phyloP scores from a whole-genome alignment of 805 yeast genomes.

The Metschnikowia gelsemii region DNA sequence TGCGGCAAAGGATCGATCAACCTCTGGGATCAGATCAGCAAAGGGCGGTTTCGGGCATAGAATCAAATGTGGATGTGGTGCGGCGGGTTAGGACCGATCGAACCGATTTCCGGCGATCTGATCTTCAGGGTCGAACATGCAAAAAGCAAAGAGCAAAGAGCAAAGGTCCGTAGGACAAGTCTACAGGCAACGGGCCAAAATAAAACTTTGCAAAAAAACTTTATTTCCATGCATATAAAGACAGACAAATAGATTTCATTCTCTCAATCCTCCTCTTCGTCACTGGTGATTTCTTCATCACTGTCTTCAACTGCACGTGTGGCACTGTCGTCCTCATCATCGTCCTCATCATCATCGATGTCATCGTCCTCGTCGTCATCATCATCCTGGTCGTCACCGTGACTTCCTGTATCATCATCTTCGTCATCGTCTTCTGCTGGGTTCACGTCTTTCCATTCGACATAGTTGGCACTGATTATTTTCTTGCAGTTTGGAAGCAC shows the following conservation, averaged over 20 bases:
- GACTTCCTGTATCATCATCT: constrained; percentile 33
- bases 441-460: constrained; percentile 69
- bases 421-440: constrained; percentile 61
- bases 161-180: constrained; percentile 9
- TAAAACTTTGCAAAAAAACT: constrained; percentile 11
- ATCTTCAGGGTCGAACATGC: constrained; percentile 17
- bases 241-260: constrained; percentile 22
- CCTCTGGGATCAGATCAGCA: constrained; percentile 10
- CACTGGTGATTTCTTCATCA: constrained; percentile 19
- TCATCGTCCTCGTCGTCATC: constrained; percentile 17
- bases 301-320: constrained; percentile 20
- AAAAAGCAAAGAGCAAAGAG: too few species aligned
- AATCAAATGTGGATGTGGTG: constrained; percentile 3
- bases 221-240: constrained; percentile 16
- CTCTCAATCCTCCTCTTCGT: constrained; percentile 18
- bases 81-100: constrained; percentile 17
- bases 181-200: constrained; percentile 18
- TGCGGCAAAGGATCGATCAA: constrained; percentile 9
- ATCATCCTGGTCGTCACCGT: constrained; percentile 26
- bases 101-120: constrained; percentile 18
- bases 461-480: constrained; percentile 50
- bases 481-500: constrained; percentile 61
- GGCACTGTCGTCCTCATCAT: constrained; percentile 19
- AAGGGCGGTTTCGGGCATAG: constrained; percentile 2
- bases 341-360: constrained; percentile 20